Base-by-base conservation (phyloP, 495 filamentous ascomycete species). In the Clohesyomyces aquaticus region DNA sequence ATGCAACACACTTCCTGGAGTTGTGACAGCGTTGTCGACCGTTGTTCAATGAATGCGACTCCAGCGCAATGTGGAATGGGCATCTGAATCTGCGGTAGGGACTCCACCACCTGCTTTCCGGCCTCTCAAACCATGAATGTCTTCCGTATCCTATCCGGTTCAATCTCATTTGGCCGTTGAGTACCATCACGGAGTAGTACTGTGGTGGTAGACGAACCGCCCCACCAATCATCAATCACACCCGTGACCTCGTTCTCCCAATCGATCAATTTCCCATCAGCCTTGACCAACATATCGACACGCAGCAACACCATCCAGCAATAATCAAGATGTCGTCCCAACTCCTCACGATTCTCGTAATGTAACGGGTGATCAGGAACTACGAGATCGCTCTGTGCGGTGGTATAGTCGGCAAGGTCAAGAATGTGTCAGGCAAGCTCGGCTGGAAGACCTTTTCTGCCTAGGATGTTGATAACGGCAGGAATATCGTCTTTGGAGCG, bases 181-280 rank as follows among this genome's bases (percentile, higher is more conserved):
- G n/a, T n/a, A n/a, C n/a, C n/a, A n/a, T n/a, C n/a, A n/a, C n/a
- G n/a, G n/a, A n/a, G n/a, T n/a, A n/a, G n/a, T n/a, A n/a, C n/a
- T n/a, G n/a, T n/a, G n/a, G n/a, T n/a, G n/a, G n/a, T n/a, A n/a
- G n/a, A 60, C 12, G 57, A 28, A 4, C 51, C 57, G 21, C 57
- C 57, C 46, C 45, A 60, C 4, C 51, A 25, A 1, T 38, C 8
- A 35, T 45, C 29, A 22, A 62, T 43, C 2, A 25, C 32, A 12
- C 54, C 59, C 11, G 59, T 62, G 14, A 62, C 49, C 29, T 62
- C 49, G 26, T 8, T 45, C 41, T 62, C 48, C 59, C 59, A 62
- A n/a, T 62, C 49, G 14, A 62, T 53, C 35, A 21, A 54, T 1
- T 14, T 28, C 9, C 38, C 48, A 25, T 47, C 54, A 6, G 29